Evolutionary conservation across 148 eudicot species (phyloP).

Genomic region (Rhododendron vialii): DNA sequence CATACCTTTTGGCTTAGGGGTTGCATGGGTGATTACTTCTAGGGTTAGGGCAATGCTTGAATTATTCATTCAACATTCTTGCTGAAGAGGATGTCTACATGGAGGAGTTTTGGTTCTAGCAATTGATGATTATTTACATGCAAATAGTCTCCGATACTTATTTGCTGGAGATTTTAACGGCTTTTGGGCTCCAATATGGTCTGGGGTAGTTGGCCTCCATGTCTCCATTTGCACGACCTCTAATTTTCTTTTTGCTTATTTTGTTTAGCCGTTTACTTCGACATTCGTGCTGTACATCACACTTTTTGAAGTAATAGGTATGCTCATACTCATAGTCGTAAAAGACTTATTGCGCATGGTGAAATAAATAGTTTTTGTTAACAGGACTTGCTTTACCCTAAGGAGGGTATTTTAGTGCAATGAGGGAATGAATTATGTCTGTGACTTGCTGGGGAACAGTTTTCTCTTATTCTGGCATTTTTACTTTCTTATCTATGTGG

Average conservation of each 20-base stretch:
- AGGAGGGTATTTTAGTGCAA: neutral
- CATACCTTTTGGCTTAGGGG: neutral
- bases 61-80: neutral
- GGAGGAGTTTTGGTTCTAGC: no score
- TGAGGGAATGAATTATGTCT: neutral
- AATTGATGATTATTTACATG: no score
- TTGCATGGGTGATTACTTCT: neutral
- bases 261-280: neutral
- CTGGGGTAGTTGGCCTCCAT: neutral
- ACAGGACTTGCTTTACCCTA: neutral
- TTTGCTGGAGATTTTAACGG: neutral
- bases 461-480: neutral
- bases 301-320: neutral
- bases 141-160: neutral
- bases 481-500: neutral
- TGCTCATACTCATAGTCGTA: neutral
- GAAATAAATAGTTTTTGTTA: neutral
- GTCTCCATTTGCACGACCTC: neutral
- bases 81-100: no score
- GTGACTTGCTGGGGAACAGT: neutral
- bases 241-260: neutral
- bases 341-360: neutral
- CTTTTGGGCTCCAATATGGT: neutral
- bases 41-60: neutral
- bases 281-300: neutral